Evolutionary conservation across 176 grass and related monocot genomes (phyloP), one percentile per base, ranked within the genome.

Genomic region (Aegilops bicornis): DNA sequence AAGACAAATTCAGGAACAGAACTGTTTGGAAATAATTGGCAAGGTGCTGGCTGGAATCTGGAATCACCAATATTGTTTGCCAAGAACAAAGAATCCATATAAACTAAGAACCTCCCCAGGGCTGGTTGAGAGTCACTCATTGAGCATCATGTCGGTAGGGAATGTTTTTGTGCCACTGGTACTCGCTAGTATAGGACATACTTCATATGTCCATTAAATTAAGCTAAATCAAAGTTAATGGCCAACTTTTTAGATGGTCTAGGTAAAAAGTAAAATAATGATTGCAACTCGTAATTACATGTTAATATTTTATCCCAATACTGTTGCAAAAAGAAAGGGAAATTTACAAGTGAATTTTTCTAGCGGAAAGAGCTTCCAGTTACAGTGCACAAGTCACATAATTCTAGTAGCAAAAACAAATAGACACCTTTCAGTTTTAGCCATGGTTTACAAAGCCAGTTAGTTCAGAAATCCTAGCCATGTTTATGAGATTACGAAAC

Each of bases 211-310:
- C 5, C 19, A 63, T 37, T 23, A 60, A 24, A 37, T 79, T 63
- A 42, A 72, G 37, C 65, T 84, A 36, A 70, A 76, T 68, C 32
- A 15, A 81, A 72, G 19, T 32, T 79, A 83, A 36, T 3, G 47
- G 19, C 54, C 15, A 12, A 42, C 13, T 19, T 22, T 71, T n/a
- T 48, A 71, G 31, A 75, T 71, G 35, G 6, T 77, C 58, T 63
- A 67, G 23, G 43, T 64, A 73, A 69, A 69, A 60, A 43, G 5
- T 15, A 72, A 7, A 37, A 56, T 69, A 50, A 6, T 27, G 13
- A 50, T 43, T 82, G 43, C 14, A 64, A 78, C 66, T 73, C 63
- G 37, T 54, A 76, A 43, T 19, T 12, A 48, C 62, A 23, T 13
- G 10, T 59, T 59, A 59, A 80, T 84, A 17, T 86, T 72, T 58